Evolutionary conservation across 164 flowering plant species (phyloP).

Genomic region (Stephania yunnanensis): DNA sequence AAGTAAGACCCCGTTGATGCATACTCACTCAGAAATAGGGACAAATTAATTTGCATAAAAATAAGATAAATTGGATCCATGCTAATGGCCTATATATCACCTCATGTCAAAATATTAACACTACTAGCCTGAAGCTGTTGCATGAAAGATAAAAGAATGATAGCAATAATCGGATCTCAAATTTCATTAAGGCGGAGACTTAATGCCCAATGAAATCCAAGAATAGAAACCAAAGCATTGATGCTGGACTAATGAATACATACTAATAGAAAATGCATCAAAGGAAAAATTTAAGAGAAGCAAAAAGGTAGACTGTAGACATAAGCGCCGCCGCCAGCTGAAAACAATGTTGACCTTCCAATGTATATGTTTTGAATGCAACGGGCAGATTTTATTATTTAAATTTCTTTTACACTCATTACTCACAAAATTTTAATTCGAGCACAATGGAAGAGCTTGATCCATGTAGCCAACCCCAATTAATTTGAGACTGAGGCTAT

Average conservation of each 20-base stretch:
- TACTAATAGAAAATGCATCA: neutral
- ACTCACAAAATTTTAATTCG: too few relatives aligned
- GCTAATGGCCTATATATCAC: neutral
- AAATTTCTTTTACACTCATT: too few relatives aligned
- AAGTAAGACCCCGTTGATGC: slow-evolving; percentile 10
- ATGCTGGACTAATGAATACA: neutral
- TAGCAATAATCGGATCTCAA: neutral
- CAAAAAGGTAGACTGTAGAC: neutral
- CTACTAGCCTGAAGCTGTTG: neutral
- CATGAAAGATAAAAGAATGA: neutral
- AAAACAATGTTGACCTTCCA: too few relatives aligned
- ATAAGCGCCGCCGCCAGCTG: too few relatives aligned
- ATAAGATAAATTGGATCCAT: neutral
- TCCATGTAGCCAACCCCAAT: too few relatives aligned
- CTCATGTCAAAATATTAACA: neutral
- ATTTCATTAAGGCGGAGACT: neutral
- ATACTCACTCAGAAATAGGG: neutral
- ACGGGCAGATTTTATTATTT: too few relatives aligned
- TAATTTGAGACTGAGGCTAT: too few relatives aligned
- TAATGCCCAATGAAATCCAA: neutral
- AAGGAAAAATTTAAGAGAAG: neutral
- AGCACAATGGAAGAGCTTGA: too few relatives aligned
- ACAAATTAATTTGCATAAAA: neutral
- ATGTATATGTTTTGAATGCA: too few relatives aligned
- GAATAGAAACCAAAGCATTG: neutral